Evolutionary conservation across 768 basidiomycete species (phyloP).

Genomic region (Tricholoma furcatifolium): DNA sequence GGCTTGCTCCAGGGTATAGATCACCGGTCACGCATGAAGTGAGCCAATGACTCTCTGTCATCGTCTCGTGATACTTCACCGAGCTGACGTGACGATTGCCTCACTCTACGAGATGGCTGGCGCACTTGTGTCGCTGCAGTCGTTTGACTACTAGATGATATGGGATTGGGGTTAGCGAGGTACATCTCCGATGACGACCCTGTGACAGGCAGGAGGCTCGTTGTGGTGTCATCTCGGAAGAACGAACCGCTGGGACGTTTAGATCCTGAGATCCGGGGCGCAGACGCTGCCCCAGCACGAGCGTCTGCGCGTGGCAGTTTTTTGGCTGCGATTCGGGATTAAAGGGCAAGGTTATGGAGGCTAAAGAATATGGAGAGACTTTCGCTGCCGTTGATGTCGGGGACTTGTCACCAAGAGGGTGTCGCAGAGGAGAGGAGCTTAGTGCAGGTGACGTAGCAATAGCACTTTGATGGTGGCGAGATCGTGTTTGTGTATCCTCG

Average conservation of each 20-base stretch:
- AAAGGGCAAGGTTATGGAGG: slow-evolving; percentile 41
- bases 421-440: slow-evolving; percentile 17
- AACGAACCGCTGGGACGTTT: slow-evolving; percentile 41
- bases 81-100: slow-evolving; percentile 28
- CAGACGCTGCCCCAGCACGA: slow-evolving; percentile 77
- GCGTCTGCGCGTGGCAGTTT: slow-evolving; percentile 81
- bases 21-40: slow-evolving; percentile 24
- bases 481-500: slow-evolving; percentile 22
- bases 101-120: slow-evolving; percentile 31
- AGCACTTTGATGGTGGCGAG: slow-evolving; percentile 20
- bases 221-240: slow-evolving; percentile 21
- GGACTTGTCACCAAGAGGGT: slow-evolving; percentile 20
- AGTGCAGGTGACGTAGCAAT: slow-evolving; percentile 22
- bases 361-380: slow-evolving; percentile 35
- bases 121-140: slow-evolving; percentile 30
- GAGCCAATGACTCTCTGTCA: slow-evolving; percentile 29
- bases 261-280: slow-evolving; percentile 45
- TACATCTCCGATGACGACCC: slow-evolving; percentile 24
- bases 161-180: slow-evolving; percentile 18
- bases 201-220: slow-evolving; percentile 13
- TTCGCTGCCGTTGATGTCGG: slow-evolving; percentile 25
- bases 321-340: slow-evolving; percentile 53
- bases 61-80: slow-evolving; percentile 33
- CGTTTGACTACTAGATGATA: slow-evolving; percentile 24
- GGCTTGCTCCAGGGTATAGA: neutral